Evolutionary conservation across 768 basidiomycete species (phyloP), one percentile per base, ranked within the genome.

Genomic region (Boletus reticuloceps): DNA sequence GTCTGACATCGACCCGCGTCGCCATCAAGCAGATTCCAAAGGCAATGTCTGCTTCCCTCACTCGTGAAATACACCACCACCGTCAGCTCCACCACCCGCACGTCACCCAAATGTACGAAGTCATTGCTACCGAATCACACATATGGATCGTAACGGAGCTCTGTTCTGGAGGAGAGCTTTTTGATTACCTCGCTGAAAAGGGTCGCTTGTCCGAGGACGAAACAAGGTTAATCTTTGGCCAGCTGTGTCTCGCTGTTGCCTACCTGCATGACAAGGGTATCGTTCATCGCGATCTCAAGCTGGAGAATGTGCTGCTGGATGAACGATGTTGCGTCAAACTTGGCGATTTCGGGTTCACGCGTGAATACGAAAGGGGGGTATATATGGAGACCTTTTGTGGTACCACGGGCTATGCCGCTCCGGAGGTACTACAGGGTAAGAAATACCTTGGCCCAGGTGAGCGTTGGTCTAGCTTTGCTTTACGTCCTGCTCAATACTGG

Each of bases 21-120:
- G 96, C 96, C 52, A 88, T 99, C 76, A 99, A 99, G 75, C 95
- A 98, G 73, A 96, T 98, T 59, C 93, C 96, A 37, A 98, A 98
- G 72, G 83, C 86, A 54, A 84, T 94, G 79, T 92, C 95, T 32
- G 82, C 94, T 7, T 82, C 89, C 17, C 81, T 99, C 39, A 99
- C 97, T 27, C 85, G 96, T 60, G 96, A 99, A 75, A 97, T 99
- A 52, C 96, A 99, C 67, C 97, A 99, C 66, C 96, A 99, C 74
- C 89, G 96, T 48, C 90, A 93, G 47, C 82, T 99, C 13, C 97
- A 97, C 69, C 96, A 98, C 66, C 94, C 94, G 0, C 86, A 97
- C 68, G 84, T 99, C 65, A 91, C 94, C 14, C 94, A 96, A 68
- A 86, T 98, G 73, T 97, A 91, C 76, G 96, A 99, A 74, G 92